A percentile compares a stretch with the other conserved stretches of the same genome.
phyloP scores from a whole-genome alignment of 495 filamentous ascomycete species.

The Copromyces sp. region DNA sequence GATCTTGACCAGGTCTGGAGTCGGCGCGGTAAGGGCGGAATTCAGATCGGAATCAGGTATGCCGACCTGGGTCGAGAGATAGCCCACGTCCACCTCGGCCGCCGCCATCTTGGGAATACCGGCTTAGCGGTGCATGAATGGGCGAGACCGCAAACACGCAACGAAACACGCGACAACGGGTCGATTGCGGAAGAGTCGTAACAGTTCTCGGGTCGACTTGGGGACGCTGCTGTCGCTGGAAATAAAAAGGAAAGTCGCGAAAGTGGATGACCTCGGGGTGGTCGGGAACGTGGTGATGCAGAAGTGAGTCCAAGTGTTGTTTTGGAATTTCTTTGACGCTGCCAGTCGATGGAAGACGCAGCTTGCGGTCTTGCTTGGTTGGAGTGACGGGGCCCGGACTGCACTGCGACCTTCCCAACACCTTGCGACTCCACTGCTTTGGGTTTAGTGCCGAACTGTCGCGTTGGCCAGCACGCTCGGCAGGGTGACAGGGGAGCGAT shows the following conservation, averaged over 20 bases:
- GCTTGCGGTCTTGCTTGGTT: background rate
- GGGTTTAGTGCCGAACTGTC: background rate
- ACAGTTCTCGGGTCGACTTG: background rate
- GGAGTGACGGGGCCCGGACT: background rate
- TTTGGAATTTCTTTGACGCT: background rate
- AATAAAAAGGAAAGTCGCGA: background rate
- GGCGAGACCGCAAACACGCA: background rate
- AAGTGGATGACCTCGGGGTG: background rate
- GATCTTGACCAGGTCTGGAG: slow-evolving; percentile 60
- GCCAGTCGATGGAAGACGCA: background rate
- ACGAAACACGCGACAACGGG: background rate
- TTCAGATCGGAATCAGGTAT: slow-evolving; percentile 59
- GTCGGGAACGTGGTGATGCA: background rate
- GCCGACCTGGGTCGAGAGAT: slow-evolving; percentile 63
- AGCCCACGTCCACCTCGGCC: slow-evolving; percentile 61
- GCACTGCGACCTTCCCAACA: background rate
- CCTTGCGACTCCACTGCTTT: background rate
- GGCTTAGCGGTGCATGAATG: slow-evolving; percentile 13
- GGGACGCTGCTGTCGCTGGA: background rate
- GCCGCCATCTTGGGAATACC: slow-evolving; percentile 54
- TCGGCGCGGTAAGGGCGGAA: slow-evolving; percentile 59
- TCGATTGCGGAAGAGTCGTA: background rate
- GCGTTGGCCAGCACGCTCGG: background rate
- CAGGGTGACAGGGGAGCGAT: background rate
- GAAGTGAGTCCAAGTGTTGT: background rate